Percentiles rank a stretch among this genome's conserved stretches.
phyloP scores from a whole-genome alignment of 2,329 filamentous ascomycete species.

The Zasmidium cellare region DNA sequence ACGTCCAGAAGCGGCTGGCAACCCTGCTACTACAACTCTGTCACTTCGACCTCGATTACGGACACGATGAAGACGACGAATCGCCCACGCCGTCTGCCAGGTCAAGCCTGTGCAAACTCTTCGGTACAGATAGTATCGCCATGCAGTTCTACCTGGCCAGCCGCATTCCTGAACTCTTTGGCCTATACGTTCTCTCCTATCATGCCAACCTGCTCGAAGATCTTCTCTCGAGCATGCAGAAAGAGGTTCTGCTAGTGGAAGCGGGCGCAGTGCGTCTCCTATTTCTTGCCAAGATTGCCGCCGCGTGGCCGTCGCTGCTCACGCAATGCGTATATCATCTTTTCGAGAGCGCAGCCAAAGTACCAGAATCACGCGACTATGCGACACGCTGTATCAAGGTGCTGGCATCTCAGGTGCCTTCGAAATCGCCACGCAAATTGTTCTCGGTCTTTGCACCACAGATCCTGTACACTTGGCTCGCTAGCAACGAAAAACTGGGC shows the following conservation, averaged over 20 bases:
- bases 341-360: constrained; percentile 81
- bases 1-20: constrained; percentile 66
- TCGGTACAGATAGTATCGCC: constrained; percentile 64
- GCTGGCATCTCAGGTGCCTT: constrained; percentile 64
- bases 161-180: constrained; percentile 72
- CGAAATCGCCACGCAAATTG: constrained; percentile 67
- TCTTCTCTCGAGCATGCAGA: constrained; percentile 74
- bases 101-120: constrained; percentile 72
- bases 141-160: constrained; percentile 76
- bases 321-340: constrained; percentile 89
- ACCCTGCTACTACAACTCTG: constrained; percentile 70
- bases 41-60: constrained; percentile 66
- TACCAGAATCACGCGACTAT: constrained; percentile 65
- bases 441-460: constrained; percentile 87
- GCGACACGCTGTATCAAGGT: constrained; percentile 69
- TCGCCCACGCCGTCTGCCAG: constrained; percentile 36
- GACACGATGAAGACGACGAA: constrained; percentile 46
- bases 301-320: constrained; percentile 80
- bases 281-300: constrained; percentile 73
- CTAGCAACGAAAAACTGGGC: constrained; percentile 60
- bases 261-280: constrained; percentile 83
- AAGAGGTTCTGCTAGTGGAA: constrained; percentile 63
- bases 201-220: constrained; percentile 70
- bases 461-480: constrained; percentile 86
- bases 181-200: constrained; percentile 73